Conservation (phyloP, 495 filamentous ascomycete genomes). For the Penicillium canescens region DNA sequence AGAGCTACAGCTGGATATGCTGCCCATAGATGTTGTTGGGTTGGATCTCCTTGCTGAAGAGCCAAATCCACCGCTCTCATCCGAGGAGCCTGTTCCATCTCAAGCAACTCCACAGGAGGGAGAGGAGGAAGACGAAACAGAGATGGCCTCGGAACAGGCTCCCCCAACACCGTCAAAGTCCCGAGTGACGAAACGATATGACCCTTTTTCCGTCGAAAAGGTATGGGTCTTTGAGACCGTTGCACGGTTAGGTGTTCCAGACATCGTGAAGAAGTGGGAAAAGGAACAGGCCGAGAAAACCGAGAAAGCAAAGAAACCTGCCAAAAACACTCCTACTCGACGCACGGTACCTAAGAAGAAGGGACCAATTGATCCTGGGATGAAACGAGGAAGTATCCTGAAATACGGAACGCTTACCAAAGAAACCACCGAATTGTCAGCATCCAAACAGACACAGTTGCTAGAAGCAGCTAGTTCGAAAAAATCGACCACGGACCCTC, state of each 20-base stretch:
- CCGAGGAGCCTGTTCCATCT: constrained; percentile 30
- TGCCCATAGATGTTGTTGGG: constrained; percentile 73
- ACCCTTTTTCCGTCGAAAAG: constrained; percentile 65
- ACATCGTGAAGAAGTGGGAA: constrained; percentile 78
- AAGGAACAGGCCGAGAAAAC: constrained; percentile 50
- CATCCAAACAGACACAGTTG: constrained; percentile 33
- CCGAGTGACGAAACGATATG: constrained; percentile 61
- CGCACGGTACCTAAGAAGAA: constrained; percentile 41
- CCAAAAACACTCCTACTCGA: constrained; percentile 27
- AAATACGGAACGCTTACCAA: constrained; percentile 50
- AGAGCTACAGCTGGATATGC: constrained; percentile 76
- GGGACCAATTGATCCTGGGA: constrained; percentile 42
- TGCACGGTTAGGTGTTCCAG: constrained; percentile 67
- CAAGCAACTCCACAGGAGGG: constrained; percentile 31
- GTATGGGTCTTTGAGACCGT: constrained; percentile 77
- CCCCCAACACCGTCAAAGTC: constrained; percentile 25
- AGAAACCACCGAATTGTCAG: constrained; percentile 33
- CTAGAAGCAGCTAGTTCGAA: constrained; percentile 31
- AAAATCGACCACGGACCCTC: constrained; percentile 16
- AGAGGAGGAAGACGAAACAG: constrained; percentile 55
- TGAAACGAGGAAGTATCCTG: constrained; percentile 48
- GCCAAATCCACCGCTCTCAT: constrained; percentile 51
- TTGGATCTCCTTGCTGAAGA: constrained; percentile 71
- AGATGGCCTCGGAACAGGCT: constrained; percentile 29
- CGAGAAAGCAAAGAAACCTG: constrained; percentile 20